Percentiles rank a stretch among this genome's conserved stretches.
phyloP scores from a whole-genome alignment of 345 rosid genomes.

The Mallotus nudiflorus region DNA sequence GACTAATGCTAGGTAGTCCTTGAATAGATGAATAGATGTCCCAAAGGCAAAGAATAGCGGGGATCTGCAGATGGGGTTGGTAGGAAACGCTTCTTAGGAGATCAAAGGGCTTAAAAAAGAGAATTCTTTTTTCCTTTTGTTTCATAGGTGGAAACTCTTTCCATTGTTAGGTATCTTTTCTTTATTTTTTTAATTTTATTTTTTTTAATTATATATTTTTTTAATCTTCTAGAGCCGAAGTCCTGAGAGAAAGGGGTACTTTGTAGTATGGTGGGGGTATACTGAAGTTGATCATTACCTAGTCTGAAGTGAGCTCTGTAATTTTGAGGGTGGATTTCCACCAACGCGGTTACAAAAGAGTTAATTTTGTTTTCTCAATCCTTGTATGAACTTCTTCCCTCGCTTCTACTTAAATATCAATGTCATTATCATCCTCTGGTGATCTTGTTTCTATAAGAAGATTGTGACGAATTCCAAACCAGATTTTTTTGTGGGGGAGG shows the following conservation, averaged over 20 bases:
- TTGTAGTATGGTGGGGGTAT: constrained; percentile 40
- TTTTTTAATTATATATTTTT: too few species aligned
- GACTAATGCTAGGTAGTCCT: constrained; percentile 39
- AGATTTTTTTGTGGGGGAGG: too few species aligned
- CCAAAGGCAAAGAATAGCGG: constrained; percentile 24
- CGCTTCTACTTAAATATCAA: too few species aligned
- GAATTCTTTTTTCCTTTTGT: not conserved
- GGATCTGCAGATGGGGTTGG: constrained; percentile 23
- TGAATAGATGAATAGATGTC: constrained; percentile 37
- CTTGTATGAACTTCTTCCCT: not conserved
- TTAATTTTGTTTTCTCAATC: constrained; percentile 11
- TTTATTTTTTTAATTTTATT: not conserved
- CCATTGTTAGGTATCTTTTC: constrained; percentile 25
- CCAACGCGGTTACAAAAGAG: constrained; percentile 36
- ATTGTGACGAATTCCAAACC: too few species aligned
- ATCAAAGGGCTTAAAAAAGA: constrained; percentile 1
- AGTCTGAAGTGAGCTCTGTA: constrained; percentile 33
- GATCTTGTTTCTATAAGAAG: too few species aligned
- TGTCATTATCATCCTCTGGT: too few species aligned
- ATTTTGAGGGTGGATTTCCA: constrained; percentile 46
- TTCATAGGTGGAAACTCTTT: constrained; percentile 29
- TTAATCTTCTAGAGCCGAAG: constrained; percentile 21
- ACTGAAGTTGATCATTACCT: constrained; percentile 31
- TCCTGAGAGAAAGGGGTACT: constrained; percentile 10
- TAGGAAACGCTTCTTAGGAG: constrained; percentile 32